These are phyloP conservation scores for Fusarium sp. DNA, from an alignment of 2,329 filamentous ascomycete species.

Conservation along the genomic window DNA sequence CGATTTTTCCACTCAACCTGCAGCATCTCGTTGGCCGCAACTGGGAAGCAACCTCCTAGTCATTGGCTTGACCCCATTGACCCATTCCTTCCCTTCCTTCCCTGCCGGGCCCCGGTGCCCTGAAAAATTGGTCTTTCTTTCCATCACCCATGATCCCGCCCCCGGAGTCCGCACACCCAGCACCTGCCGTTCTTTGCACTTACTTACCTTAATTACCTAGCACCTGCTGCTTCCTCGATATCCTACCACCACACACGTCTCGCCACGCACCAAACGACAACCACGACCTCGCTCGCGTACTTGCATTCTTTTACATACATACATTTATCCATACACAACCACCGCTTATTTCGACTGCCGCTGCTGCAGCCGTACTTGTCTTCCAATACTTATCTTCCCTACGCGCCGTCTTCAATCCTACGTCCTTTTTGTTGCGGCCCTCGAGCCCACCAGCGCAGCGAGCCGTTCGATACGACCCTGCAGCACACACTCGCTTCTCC, in stretches of 20 bases:
- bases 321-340: slow-evolving; percentile 28
- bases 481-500: slow-evolving; percentile 35
- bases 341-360: slow-evolving; percentile 38
- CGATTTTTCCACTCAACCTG: slow-evolving; percentile 40
- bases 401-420: slow-evolving; percentile 32
- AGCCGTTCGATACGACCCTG: slow-evolving; percentile 43
- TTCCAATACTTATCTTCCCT: slow-evolving; percentile 12
- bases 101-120: slow-evolving; percentile 34
- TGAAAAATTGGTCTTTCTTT: slow-evolving; percentile 45
- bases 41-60: slow-evolving; percentile 14
- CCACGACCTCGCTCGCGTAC: slow-evolving; percentile 41
- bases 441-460: slow-evolving; percentile 38
- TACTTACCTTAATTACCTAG: slow-evolving; percentile 46
- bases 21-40: slow-evolving; percentile 31
- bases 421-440: slow-evolving; percentile 28
- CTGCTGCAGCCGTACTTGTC: slow-evolving; percentile 31
- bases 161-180: slow-evolving; percentile 32
- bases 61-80: slow-evolving; percentile 23
- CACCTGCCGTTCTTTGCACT: slow-evolving; percentile 36
- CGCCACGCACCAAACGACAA: slow-evolving; percentile 45
- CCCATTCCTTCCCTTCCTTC: slow-evolving; percentile 43
- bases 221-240: slow-evolving; percentile 42
- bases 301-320: slow-evolving; percentile 42
- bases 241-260: slow-evolving; percentile 45
- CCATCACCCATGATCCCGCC: slow-evolving; percentile 36